A percentile compares a stretch with the other conserved stretches of the same genome.
Conservation (phyloP, 495 filamentous ascomycete species). For the Geoglossum glabrum region DNA sequence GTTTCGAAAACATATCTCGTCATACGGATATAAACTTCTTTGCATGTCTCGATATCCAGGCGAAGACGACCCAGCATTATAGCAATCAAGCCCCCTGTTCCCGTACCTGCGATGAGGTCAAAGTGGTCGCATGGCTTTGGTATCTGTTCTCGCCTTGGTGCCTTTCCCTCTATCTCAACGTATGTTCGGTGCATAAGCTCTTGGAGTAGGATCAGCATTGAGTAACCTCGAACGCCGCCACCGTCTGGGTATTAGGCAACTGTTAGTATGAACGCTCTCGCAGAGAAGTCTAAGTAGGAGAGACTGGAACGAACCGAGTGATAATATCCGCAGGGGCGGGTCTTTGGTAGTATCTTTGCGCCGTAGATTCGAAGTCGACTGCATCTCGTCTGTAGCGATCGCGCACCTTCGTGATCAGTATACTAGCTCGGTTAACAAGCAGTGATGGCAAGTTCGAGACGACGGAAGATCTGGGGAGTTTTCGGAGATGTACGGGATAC, state of each 20-base stretch:
- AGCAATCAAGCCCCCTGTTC: conserved; percentile 87
- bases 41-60: conserved; percentile 86
- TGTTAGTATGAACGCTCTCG: background rate
- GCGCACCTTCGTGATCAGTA: background rate
- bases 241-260: conserved; percentile 39
- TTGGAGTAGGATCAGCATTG: conserved; percentile 85
- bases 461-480: background rate
- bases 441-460: background rate
- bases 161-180: conserved; percentile 64
- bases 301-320: conserved; percentile 40
- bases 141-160: conserved; percentile 68
- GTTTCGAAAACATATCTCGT: conserved; percentile 91
- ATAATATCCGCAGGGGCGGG: conserved; percentile 76
- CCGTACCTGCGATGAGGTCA: conserved; percentile 85
- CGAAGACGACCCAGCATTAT: conserved; percentile 88
- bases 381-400: conserved; percentile 7
- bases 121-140: conserved; percentile 98
- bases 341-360: conserved; percentile 90
- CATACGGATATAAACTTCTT: conserved; percentile 85
- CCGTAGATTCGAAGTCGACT: conserved; percentile 23
- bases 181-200: conserved; percentile 91
- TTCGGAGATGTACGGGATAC: background rate
- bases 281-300: background rate
- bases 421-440: background rate
- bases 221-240: conserved; percentile 91